Conservation (phyloP, 2,329 filamentous ascomycete species). For the Ceratocystis cacaofunesta region DNA sequence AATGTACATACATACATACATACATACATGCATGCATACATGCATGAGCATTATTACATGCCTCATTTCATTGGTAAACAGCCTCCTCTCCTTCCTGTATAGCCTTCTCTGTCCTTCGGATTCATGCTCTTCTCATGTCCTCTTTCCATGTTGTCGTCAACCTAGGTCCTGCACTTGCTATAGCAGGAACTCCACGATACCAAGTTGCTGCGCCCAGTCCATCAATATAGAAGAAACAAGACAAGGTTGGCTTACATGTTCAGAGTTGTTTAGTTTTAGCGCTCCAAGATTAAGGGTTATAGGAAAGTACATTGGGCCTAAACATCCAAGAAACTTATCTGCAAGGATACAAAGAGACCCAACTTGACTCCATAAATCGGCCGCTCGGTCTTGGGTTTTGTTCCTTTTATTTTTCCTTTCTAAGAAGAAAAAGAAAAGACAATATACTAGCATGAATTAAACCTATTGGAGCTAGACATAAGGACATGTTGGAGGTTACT, state of each 20-base stretch:
- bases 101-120: no score
- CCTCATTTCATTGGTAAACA: not conserved
- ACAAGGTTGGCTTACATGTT: not conserved
- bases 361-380: not conserved
- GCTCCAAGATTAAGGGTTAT: not conserved
- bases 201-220: not conserved
- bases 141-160: not conserved
- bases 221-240: not conserved
- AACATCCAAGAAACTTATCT: not conserved
- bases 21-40: not conserved
- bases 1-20: not conserved
- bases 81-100: not conserved
- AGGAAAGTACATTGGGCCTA: not conserved
- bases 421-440: not conserved
- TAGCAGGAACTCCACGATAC: not conserved
- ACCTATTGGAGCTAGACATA: not conserved
- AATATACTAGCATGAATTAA: not conserved
- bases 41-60: not conserved
- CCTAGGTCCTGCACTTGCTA: no score
- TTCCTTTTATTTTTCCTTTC: not conserved
- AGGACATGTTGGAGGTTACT: no score
- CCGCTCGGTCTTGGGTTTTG: not conserved
- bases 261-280: not conserved
- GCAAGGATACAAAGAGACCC: conserved; percentile 2
- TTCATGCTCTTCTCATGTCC: no score